Conservation (phyloP, 768 basidiomycete species). For the Aureoboletus auriporus region DNA sequence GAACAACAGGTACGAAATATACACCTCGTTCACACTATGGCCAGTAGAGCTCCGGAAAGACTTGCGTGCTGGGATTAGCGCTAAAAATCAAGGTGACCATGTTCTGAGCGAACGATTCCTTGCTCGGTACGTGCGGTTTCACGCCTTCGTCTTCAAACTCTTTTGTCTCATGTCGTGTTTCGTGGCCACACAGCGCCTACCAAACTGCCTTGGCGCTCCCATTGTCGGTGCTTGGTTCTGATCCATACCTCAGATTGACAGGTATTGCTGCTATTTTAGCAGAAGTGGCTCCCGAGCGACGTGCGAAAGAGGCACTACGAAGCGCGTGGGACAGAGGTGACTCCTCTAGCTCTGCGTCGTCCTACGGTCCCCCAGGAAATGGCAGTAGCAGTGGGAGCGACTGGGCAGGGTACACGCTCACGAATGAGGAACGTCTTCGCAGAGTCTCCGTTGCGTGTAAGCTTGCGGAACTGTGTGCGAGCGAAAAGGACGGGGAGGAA, state of each 20-base stretch:
- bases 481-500: conserved; percentile 28
- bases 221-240: conserved; percentile 29
- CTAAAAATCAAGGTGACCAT: conserved; percentile 55
- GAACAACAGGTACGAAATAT: conserved; percentile 50
- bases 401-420: conserved; percentile 27
- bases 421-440: conserved; percentile 38
- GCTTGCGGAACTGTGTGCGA: conserved; percentile 38
- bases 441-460: conserved; percentile 43
- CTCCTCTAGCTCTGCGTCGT: not conserved
- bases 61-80: conserved; percentile 61
- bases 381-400: not conserved
- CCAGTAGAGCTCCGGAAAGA: conserved; percentile 59
- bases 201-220: conserved; percentile 47
- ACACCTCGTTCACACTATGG: conserved; percentile 59
- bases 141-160: not conserved
- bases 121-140: conserved; percentile 39
- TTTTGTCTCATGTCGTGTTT: not conserved
- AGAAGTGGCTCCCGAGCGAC: conserved; percentile 37
- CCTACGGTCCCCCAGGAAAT: conserved; percentile 1
- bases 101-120: conserved; percentile 50
- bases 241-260: conserved; percentile 62
- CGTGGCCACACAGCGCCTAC: conserved; percentile 43
- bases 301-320: conserved; percentile 24
- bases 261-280: conserved; percentile 63
- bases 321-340: conserved; percentile 20